A percentile compares a stretch with the other conserved stretches of the same genome.
Evolutionary conservation across 108 stramenopile genomes (phyloP).

Genomic region (Stephanodiscus minutulus): DNA sequence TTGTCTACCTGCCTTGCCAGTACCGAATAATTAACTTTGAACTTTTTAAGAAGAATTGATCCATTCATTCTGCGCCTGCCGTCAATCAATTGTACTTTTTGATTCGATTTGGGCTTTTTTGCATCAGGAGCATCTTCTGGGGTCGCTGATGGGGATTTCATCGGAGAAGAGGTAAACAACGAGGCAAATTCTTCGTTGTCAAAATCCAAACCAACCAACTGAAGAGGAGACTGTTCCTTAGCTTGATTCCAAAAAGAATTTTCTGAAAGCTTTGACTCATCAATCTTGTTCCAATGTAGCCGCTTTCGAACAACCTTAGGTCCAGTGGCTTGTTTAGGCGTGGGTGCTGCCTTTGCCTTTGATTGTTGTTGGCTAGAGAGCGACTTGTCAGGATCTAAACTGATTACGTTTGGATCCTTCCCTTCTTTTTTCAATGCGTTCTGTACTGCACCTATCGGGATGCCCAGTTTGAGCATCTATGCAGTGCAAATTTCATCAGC

Average conservation of each 20-base stretch:
- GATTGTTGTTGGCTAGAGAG: slow-evolving; percentile 26
- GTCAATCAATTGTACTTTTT: slow-evolving; percentile 57
- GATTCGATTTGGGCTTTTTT: slow-evolving; percentile 36
- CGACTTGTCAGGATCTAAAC: slow-evolving; percentile 43
- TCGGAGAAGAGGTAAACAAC: slow-evolving; percentile 41
- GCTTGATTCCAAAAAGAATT: slow-evolving; percentile 61
- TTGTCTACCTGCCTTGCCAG: slow-evolving; percentile 44
- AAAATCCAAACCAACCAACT: slow-evolving; percentile 53
- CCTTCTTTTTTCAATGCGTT: slow-evolving; percentile 49
- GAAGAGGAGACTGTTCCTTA: slow-evolving; percentile 36
- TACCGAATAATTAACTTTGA: slow-evolving; percentile 42
- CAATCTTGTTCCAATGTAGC: slow-evolving; percentile 63
- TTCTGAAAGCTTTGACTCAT: slow-evolving; percentile 50
- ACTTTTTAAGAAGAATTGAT: slow-evolving; percentile 58
- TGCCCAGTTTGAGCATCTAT: slow-evolving; percentile 51
- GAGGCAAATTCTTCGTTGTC: slow-evolving; percentile 66
- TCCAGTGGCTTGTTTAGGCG: slow-evolving; percentile 7
- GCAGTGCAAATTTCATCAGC: background rate
- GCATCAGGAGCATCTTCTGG: slow-evolving; percentile 22
- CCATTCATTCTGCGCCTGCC: slow-evolving; percentile 60
- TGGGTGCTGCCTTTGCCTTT: slow-evolving; percentile 13
- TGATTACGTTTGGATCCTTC: slow-evolving; percentile 47
- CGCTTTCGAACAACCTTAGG: slow-evolving; percentile 51
- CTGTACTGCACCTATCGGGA: slow-evolving; percentile 55
- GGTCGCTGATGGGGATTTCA: slow-evolving; percentile 29